Evolutionary conservation across 352 stramenopile genomes (phyloP).

Genomic region (Globisporangium splendens): DNA sequence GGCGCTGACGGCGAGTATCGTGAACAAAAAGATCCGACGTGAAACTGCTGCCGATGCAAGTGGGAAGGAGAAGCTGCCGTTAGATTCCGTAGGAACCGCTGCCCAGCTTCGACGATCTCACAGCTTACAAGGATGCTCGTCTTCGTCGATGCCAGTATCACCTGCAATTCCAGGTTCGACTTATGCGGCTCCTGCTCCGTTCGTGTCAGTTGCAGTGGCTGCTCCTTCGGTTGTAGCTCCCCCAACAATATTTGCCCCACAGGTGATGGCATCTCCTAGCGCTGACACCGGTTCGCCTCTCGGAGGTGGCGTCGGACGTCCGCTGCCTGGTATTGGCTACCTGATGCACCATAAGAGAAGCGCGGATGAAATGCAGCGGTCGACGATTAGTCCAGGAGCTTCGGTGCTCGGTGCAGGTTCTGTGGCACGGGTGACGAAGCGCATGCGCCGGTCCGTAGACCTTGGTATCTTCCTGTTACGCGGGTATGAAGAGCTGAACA

Average conservation of each 20-base stretch:
- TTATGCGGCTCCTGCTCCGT: not conserved
- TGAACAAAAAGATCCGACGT: constrained; percentile 83
- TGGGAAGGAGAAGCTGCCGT: not conserved
- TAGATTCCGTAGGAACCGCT: not conserved
- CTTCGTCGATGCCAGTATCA: not conserved
- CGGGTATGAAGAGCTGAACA: constrained; percentile 62
- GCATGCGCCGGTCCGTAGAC: constrained; percentile 11
- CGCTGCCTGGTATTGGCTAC: constrained; percentile 31
- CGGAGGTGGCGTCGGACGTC: not conserved
- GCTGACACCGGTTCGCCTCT: constrained; percentile 2
- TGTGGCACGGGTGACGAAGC: constrained; percentile 4
- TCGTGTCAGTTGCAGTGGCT: not conserved
- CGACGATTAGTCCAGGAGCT: constrained; percentile 21
- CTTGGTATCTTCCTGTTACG: constrained; percentile 57
- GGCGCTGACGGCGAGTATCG: constrained; percentile 70
- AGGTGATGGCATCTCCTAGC: constrained; percentile 4
- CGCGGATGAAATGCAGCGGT: constrained; percentile 33
- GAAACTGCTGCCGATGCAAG: constrained; percentile 17
- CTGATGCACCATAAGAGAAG: constrained; percentile 37
- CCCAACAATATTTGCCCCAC: not conserved
- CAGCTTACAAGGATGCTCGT: not conserved
- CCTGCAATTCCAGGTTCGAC: not conserved
- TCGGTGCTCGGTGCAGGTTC: constrained; percentile 20
- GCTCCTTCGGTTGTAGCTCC: not conserved
- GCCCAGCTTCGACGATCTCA: constrained; percentile 1